These are phyloP conservation scores for Beta corolliflora DNA, from an alignment of 179 eudicot genomes.

Conservation along the genomic window DNA sequence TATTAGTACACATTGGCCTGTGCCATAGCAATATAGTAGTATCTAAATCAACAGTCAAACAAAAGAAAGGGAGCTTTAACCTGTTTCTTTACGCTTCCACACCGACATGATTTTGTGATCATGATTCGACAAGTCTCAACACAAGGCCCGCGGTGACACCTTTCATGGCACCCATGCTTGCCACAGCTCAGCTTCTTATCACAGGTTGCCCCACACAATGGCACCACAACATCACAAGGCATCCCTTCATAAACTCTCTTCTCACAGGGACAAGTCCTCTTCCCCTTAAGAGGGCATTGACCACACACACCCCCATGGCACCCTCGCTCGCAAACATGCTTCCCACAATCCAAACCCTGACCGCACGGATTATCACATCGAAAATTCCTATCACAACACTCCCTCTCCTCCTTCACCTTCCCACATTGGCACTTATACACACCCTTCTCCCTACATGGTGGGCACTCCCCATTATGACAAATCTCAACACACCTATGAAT, in stretches of 20 bases:
- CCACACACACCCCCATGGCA: conserved; percentile 90
- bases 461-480: conserved; percentile 85
- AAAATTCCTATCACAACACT: conserved; percentile 73
- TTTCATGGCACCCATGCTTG: conserved; percentile 80
- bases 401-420: conserved; percentile 64
- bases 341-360: conserved; percentile 71
- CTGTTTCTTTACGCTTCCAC: conserved; percentile 96
- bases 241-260: conserved; percentile 82
- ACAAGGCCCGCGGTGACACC: conserved; percentile 90
- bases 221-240: conserved; percentile 78
- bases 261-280: conserved; percentile 88
- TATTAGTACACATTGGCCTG: conserved; percentile 22
- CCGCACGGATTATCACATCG: conserved; percentile 63
- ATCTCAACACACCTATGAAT: conserved; percentile 66
- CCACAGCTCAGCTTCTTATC: conserved; percentile 81
- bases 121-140: conserved; percentile 77
- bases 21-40: conserved; percentile 1
- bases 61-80: conserved; percentile 33
- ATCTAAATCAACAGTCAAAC: conserved; percentile 10
- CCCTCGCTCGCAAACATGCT: conserved; percentile 74
- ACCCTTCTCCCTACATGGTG: conserved; percentile 70
- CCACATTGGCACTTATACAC: conserved; percentile 76
- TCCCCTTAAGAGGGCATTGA: conserved; percentile 88
- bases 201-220: conserved; percentile 87
- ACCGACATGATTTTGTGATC: conserved; percentile 77